These are phyloP conservation scores for Geotrichum histeridarum DNA, from an alignment of 1,139 yeast genomes.

Conservation along the genomic window DNA sequence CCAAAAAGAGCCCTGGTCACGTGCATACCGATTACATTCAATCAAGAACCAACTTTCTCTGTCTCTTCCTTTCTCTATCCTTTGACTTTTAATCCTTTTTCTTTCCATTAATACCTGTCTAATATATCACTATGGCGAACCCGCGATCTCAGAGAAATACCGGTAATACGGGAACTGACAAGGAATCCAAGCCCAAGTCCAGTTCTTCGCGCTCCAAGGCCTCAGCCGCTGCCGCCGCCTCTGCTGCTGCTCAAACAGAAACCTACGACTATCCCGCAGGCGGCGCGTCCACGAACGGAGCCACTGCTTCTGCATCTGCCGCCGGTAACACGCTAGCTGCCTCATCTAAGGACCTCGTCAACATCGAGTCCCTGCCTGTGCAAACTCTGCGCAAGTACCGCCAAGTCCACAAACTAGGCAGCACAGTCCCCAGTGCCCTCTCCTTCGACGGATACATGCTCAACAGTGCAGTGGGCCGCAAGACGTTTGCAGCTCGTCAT, in stretches of 20 bases:
- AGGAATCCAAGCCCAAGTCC: slow-evolving; percentile 12
- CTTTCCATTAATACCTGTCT: no score
- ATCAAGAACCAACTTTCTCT: no score
- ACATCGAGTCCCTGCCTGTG: slow-evolving; percentile 54
- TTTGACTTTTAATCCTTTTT: not conserved
- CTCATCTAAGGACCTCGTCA: slow-evolving; percentile 35
- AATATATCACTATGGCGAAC: slow-evolving; percentile 5
- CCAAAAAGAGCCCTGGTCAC: no score
- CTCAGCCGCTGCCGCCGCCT: not conserved
- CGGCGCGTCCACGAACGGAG: not conserved
- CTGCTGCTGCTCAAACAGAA: slow-evolving; percentile 18
- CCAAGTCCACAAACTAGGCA: slow-evolving; percentile 42
- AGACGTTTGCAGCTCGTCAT: slow-evolving; percentile 48
- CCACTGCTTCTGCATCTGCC: not conserved
- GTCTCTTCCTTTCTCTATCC: no score
- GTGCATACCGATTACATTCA: no score
- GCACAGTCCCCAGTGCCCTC: slow-evolving; percentile 45
- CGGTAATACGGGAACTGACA: not conserved
- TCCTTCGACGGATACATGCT: slow-evolving; percentile 58
- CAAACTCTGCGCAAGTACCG: slow-evolving; percentile 56
- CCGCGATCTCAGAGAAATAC: slow-evolving; percentile 4
- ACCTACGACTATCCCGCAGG: not conserved
- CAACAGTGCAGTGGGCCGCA: slow-evolving; percentile 59
- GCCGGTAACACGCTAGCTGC: not conserved
- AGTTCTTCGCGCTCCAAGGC: slow-evolving; percentile 3